Evolutionary conservation across 148 eudicot species (phyloP).

Genomic region (Rhododendron molle): DNA sequence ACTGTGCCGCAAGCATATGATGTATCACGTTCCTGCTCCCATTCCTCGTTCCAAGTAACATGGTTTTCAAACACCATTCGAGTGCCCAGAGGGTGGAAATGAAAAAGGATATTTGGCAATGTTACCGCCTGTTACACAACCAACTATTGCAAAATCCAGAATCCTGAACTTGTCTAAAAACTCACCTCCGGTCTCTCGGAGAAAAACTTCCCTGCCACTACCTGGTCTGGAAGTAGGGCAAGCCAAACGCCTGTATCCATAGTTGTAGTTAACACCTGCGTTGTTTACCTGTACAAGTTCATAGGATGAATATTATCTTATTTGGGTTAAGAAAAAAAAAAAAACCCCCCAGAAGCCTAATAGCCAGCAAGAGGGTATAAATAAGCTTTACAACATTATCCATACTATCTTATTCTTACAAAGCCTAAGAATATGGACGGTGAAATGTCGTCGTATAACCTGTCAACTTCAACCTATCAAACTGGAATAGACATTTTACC

Average conservation of each 20-base stretch:
- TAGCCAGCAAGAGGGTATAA: neutral
- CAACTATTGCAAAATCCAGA: no score
- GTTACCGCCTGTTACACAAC: no score
- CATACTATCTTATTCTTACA: no score
- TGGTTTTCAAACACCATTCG: no score
- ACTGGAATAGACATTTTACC: slow-evolving; percentile 33
- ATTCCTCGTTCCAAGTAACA: no score
- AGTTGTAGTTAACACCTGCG: slow-evolving; percentile 81
- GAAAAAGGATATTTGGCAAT: no score
- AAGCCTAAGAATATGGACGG: neutral
- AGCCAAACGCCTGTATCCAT: slow-evolving; percentile 93
- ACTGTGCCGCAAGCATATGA: neutral
- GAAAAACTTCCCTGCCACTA: slow-evolving; percentile 71
- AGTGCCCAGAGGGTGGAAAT: no score
- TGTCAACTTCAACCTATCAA: neutral
- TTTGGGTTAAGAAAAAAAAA: no score
- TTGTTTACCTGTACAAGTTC: slow-evolving; percentile 68
- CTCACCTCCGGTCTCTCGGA: slow-evolving; percentile 58
- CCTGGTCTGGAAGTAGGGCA: slow-evolving; percentile 61
- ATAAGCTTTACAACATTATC: neutral
- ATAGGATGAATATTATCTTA: neutral
- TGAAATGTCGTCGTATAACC: neutral
- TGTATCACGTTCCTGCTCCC: neutral
- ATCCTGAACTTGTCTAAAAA: no score
- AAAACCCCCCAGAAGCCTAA: neutral